Conservation (phyloP, 345 rosid genomes). For the Populus deltoides region DNA sequence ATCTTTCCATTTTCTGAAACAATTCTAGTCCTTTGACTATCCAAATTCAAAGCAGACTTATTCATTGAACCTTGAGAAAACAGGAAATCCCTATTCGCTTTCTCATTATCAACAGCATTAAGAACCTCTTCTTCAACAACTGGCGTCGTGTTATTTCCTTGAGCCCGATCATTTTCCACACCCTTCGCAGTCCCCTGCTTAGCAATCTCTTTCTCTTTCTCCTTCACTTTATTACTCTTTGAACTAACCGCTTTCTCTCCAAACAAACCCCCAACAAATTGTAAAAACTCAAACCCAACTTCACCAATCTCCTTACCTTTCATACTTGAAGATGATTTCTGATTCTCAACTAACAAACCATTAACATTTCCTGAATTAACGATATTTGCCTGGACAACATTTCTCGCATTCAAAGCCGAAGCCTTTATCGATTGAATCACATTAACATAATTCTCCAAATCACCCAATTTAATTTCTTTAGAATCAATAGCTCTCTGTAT, state of each 20-base stretch:
- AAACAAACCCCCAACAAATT: slow-evolving; percentile 38
- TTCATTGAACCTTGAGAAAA: slow-evolving; percentile 21
- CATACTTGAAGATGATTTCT: slow-evolving; percentile 26
- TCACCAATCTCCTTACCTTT: slow-evolving; percentile 42
- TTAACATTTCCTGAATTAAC: slow-evolving; percentile 24
- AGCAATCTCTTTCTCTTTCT: slow-evolving; percentile 29
- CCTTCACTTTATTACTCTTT: slow-evolving; percentile 35
- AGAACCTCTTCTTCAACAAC: slow-evolving; percentile 16
- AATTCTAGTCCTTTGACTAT: slow-evolving; percentile 19
- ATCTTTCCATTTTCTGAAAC: slow-evolving; percentile 20
- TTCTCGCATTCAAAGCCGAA: slow-evolving; percentile 40
- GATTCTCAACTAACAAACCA: slow-evolving; percentile 28
- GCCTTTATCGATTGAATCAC: slow-evolving; percentile 42
- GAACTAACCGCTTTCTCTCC: slow-evolving; percentile 31
- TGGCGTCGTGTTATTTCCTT: slow-evolving; percentile 22
- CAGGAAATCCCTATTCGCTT: slow-evolving; percentile 7
- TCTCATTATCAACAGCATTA: slow-evolving; percentile 7
- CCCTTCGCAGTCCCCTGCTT: slow-evolving; percentile 29
- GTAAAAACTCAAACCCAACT: slow-evolving; percentile 31
- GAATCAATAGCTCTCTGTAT: slow-evolving; percentile 46
- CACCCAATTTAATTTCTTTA: slow-evolving; percentile 35
- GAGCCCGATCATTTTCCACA: slow-evolving; percentile 23
- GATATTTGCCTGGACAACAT: slow-evolving; percentile 23
- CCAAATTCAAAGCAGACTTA: slow-evolving; percentile 22
- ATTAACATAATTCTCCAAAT: slow-evolving; percentile 43